Base-by-base conservation (phyloP, 2,329 filamentous ascomycete species). In the Fusarium globosum region DNA sequence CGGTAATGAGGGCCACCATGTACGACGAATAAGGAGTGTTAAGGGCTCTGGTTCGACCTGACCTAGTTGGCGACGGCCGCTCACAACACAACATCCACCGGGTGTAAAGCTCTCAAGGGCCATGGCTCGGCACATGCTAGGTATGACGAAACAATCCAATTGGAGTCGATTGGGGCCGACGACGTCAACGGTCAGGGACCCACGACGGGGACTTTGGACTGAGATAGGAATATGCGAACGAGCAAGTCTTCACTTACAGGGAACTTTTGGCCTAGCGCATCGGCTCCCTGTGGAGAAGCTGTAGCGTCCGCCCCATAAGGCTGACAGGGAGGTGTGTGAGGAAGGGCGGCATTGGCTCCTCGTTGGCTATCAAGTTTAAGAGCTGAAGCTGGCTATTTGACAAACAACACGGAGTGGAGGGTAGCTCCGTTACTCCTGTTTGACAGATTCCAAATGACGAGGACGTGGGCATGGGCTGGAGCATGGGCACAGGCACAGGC, bases 31-130 rank as follows among this genome's bases (percentile, higher is more conserved):
- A 53, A 66, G 65, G 68, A 42, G 57, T 49, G 53, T 26, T 38
- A 46, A 70, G 66, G 38, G 52, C 62, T 56, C 65, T 57, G 68
- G 49, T 43, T 61, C 59, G 49, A 68, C 51, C 52, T 67, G 61
- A 69, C 57, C 55, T 26, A 53, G 64, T 72, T 57, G 64, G 61
- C 65, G 68, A 67, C 65, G 58, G 64, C 35, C 36, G 72, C 74
- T 73, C 72, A 78, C 70, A 71, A 23, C 73, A 76, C 70, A 69
- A 23, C 73, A 76, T 63, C 76, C 76, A 77, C 76, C 58, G n/a
- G 35, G 57, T 60, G 57, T 30, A 52, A 66, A 66, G 61, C 39
- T 59, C 56, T 65, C 65, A 64, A 68, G 68, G 73, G 62, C 52
- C 53, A 51, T 58, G 69, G 66, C 69, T 65, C 33, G 46, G 45